These are phyloP conservation scores for Musa itinerans DNA, from an alignment of 176 grass and related monocot species.

Conservation along the genomic window DNA sequence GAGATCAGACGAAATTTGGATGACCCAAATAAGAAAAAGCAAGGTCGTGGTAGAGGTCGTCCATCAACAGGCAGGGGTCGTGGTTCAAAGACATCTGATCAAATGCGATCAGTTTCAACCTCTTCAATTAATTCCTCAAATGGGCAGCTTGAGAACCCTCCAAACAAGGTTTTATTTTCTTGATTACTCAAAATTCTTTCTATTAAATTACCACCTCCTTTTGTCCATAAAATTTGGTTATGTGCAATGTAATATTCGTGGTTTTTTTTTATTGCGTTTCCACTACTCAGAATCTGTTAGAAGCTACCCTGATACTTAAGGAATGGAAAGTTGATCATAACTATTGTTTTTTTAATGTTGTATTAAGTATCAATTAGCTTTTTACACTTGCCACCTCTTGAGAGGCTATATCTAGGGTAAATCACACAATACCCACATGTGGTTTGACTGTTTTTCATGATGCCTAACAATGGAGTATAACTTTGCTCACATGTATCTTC, in stretches of 20 bases:
- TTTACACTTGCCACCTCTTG: not conserved
- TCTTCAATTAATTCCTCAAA: constrained; percentile 39
- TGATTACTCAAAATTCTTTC: too few species aligned
- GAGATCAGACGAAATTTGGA: constrained; percentile 41
- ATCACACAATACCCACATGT: too few species aligned
- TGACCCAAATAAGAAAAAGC: constrained; percentile 63
- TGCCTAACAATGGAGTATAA: too few species aligned
- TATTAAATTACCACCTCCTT: not conserved
- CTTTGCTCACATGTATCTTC: too few species aligned
- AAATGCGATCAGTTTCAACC: constrained; percentile 32
- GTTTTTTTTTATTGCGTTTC: too few species aligned
- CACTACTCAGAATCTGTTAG: too few species aligned
- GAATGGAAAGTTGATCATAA: too few species aligned
- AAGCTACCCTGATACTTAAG: too few species aligned
- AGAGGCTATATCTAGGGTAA: not conserved
- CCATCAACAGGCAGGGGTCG: constrained; percentile 56
- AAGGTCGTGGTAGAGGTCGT: constrained; percentile 80
- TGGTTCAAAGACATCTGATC: constrained; percentile 63
- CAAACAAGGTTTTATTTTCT: constrained; percentile 36
- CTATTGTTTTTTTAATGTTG: not conserved
- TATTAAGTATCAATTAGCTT: not conserved
- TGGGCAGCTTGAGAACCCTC: constrained; percentile 67
- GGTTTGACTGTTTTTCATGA: too few species aligned
- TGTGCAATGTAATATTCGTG: not conserved
- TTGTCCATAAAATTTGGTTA: not conserved